Evolutionary conservation across 2,329 filamentous ascomycete species (phyloP), one percentile per base, ranked within the genome.

Genomic region (Calonectria naviculata): DNA sequence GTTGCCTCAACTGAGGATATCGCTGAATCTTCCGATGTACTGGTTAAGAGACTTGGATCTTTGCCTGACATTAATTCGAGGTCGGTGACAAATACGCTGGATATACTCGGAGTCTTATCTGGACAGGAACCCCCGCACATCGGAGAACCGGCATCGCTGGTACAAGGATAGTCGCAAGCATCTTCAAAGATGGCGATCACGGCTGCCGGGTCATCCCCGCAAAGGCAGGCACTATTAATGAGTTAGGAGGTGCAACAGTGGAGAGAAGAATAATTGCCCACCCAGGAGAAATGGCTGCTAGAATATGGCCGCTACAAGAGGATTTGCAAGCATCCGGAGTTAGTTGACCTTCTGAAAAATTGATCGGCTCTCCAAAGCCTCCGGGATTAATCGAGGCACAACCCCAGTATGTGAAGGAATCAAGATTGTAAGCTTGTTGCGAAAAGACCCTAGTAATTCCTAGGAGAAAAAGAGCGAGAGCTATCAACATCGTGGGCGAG

Each of bases 51-150:
- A 24, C 66, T 21, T 31, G 74, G 70, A 1, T 65, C 65, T 24
- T 74, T 46, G 19, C 58, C 56, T 15, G 66, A 70, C 13, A 75
- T 19, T 12, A 68, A n/a, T 8, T 67, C 49, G 10, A 74, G 65
- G 21, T 71, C 72, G 41, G 75, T 74, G 17, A 73, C 73, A 64
- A 83, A 84, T 29, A 84, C 73, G 54, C 81, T 84, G 41, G 80
- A 82, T 64, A 80, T 78, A 7, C 62, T 73, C 9, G 77, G 74
- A 6, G 72, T 71, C 12, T 79, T 75, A 4, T 76, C 61, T 13
- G 76, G 78, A 62, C 80, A 82, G 12, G 76, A 72, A 41, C 80
- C 80, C n/a, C 82, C 82, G 34, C 82, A 84, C 72, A 78, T 80
- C 15, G 81, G 81, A 19, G 78, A 70, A n/a, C 71, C 63, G 9